Conservation (phyloP, 768 basidiomycete genomes). For the Mycena rebaudengoi region DNA sequence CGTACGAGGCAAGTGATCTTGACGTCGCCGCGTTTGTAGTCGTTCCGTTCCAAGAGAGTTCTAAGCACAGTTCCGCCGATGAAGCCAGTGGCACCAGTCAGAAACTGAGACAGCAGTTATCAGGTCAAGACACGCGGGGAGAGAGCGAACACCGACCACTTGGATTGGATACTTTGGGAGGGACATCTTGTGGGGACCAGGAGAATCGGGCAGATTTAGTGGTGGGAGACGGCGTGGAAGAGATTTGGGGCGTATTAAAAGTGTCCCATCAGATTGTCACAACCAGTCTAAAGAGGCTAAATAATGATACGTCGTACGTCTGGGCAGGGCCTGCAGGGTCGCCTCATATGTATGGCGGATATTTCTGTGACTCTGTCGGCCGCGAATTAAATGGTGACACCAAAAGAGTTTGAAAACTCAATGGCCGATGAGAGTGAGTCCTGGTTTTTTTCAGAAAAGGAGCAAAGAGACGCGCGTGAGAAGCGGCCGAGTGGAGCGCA, state of each 20-base stretch:
- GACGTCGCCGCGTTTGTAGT: constrained; percentile 14
- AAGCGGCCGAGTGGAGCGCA: background rate
- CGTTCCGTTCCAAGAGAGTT: constrained; percentile 10
- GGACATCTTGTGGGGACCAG: background rate
- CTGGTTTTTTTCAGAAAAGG: background rate
- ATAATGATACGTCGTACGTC: too few species aligned
- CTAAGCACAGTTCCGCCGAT: constrained; percentile 19
- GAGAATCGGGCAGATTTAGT: background rate
- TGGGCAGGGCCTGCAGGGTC: too few species aligned
- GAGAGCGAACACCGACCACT: constrained; percentile 3
- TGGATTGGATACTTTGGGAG: constrained; percentile 6
- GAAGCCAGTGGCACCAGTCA: constrained; percentile 24
- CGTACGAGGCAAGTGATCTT: constrained; percentile 25
- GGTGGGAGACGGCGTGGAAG: background rate
- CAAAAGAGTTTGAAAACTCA: background rate
- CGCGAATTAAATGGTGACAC: background rate
- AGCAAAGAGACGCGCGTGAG: background rate
- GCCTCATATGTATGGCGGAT: too few species aligned
- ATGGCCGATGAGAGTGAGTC: background rate
- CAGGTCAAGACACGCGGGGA: too few species aligned
- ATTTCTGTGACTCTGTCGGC: too few species aligned
- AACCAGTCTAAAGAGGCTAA: too few species aligned
- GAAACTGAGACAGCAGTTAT: constrained; percentile 5
- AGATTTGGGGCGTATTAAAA: background rate
- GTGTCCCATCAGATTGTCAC: background rate